A percentile compares a stretch with the other conserved stretches of the same genome.
Evolutionary conservation across 768 basidiomycete species (phyloP).

Genomic region (Mycena metata): DNA sequence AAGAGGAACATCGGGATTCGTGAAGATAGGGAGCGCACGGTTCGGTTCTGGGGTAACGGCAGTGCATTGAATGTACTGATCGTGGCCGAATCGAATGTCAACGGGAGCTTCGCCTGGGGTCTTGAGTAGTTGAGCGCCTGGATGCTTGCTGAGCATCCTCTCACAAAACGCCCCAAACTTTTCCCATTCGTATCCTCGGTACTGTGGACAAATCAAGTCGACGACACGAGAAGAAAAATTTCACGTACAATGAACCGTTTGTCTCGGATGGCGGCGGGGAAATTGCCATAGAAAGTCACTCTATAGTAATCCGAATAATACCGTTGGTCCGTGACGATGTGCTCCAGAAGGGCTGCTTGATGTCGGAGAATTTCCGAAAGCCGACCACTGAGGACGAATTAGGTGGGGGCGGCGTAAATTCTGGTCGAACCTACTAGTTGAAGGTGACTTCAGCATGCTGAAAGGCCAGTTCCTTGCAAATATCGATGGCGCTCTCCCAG

Average conservation of each 20-base stretch:
- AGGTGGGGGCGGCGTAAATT: slow-evolving; percentile 20
- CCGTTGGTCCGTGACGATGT: slow-evolving; percentile 85
- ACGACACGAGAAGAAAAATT: slow-evolving; percentile 1
- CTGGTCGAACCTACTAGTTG: slow-evolving; percentile 76
- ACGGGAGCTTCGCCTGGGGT: slow-evolving; percentile 81
- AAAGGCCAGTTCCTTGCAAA: slow-evolving; percentile 90
- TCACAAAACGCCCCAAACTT: slow-evolving; percentile 92
- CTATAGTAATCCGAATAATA: slow-evolving; percentile 95
- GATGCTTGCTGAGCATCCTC: slow-evolving; percentile 91
- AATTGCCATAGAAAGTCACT: slow-evolving; percentile 93
- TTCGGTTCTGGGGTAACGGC: slow-evolving; percentile 90
- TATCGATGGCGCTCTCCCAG: slow-evolving; percentile 95
- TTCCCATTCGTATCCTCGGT: slow-evolving; percentile 96
- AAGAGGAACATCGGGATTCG: slow-evolving; percentile 84
- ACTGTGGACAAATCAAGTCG: slow-evolving; percentile 58
- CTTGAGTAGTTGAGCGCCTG: slow-evolving; percentile 85
- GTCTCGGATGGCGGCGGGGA: slow-evolving; percentile 85
- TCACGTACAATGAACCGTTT: slow-evolving; percentile 90
- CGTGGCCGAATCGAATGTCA: slow-evolving; percentile 82
- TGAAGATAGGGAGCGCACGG: slow-evolving; percentile 81
- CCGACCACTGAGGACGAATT: slow-evolving; percentile 66
- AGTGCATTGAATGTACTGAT: slow-evolving; percentile 91
- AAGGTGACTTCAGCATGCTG: slow-evolving; percentile 93
- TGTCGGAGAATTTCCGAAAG: slow-evolving; percentile 89
- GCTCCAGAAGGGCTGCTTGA: slow-evolving; percentile 89